A percentile compares a stretch with the other conserved stretches of the same genome.
phyloP scores from a whole-genome alignment of 164 flowering plant species.

The Magnolia kwangsiensis region DNA sequence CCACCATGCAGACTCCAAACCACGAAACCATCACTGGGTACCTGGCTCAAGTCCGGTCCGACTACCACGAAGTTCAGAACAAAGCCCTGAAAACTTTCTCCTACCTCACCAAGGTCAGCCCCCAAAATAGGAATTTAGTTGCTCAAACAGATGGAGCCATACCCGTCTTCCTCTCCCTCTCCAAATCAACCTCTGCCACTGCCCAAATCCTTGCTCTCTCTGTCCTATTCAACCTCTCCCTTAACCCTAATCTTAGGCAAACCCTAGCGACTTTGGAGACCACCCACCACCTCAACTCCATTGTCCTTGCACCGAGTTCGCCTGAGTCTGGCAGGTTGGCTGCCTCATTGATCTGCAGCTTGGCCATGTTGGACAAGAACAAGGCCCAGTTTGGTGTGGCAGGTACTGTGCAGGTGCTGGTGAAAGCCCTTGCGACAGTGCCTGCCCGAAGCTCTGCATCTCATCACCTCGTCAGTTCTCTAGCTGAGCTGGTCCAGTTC shows the following conservation, averaged over 20 bases:
- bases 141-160: slow-evolving; percentile 48
- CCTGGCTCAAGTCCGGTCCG: slow-evolving; percentile 25
- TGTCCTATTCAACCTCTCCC: slow-evolving; percentile 63
- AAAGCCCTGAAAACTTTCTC: slow-evolving; percentile 41
- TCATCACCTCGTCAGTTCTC: slow-evolving; percentile 61
- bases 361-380: slow-evolving; percentile 73
- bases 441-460: slow-evolving; percentile 14
- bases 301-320: slow-evolving; percentile 30
- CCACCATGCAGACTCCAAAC: slow-evolving; percentile 5
- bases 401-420: slow-evolving; percentile 50
- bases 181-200: slow-evolving; percentile 27
- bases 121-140: slow-evolving; percentile 42
- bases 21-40: slow-evolving; percentile 1
- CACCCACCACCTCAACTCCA: slow-evolving; percentile 45
- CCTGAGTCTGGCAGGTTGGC: slow-evolving; percentile 39
- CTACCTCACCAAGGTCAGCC: slow-evolving; percentile 54
- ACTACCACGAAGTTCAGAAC: slow-evolving; percentile 28
- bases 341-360: slow-evolving; percentile 58
- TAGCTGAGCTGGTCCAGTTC: slow-evolving; percentile 67
- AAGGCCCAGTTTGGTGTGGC: slow-evolving; percentile 70
- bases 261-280: slow-evolving; percentile 47
- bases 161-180: slow-evolving; percentile 29
- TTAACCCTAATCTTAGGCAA: slow-evolving; percentile 51
- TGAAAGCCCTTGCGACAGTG: slow-evolving; percentile 31
- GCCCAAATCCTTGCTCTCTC: slow-evolving; percentile 45